Evolutionary conservation across 495 filamentous ascomycete species (phyloP).

Genomic region (Cetradonia linearis): DNA sequence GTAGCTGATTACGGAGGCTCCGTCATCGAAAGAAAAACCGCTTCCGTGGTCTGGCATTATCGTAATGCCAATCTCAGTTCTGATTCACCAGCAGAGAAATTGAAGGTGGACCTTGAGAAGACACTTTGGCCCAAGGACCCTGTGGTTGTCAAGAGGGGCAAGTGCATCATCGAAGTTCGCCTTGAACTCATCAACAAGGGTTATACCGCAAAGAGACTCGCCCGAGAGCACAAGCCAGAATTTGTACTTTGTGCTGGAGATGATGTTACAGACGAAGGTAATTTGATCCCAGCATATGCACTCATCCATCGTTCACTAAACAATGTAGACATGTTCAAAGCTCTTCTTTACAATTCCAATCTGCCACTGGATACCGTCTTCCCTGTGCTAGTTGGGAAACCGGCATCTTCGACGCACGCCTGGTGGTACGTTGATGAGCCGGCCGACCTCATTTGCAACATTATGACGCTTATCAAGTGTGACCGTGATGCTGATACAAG

Average conservation of each 20-base stretch:
- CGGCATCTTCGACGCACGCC: conserved; percentile 75
- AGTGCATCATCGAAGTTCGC: conserved; percentile 91
- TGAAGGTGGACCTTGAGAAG: conserved; percentile 47
- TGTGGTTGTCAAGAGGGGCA: conserved; percentile 90
- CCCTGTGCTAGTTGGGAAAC: conserved; percentile 78
- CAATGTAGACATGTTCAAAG: conserved; percentile 49
- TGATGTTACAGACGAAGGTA: conserved; percentile 96
- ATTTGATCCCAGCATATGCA: too few species aligned
- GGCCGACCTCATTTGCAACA: conserved; percentile 69
- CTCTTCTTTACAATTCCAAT: conserved; percentile 49
- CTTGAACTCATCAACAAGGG: conserved; percentile 96
- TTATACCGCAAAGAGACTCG: conserved; percentile 71
- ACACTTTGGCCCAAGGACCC: conserved; percentile 68
- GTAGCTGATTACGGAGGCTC: conserved; percentile 79
- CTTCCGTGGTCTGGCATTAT: conserved; percentile 95
- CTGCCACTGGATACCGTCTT: conserved; percentile 59
- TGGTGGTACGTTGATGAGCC: conserved; percentile 82
- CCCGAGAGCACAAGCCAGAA: conserved; percentile 52
- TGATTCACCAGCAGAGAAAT: conserved; percentile 62
- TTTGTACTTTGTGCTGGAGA: conserved; percentile 87
- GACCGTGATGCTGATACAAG: not conserved
- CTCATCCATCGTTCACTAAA: not conserved
- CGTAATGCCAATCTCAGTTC: conserved; percentile 71
- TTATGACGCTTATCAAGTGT: conserved; percentile 51
- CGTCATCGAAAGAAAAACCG: conserved; percentile 84